phyloP scores from a whole-genome alignment of 768 basidiomycete genomes.

The Phylloporus arenicola region DNA sequence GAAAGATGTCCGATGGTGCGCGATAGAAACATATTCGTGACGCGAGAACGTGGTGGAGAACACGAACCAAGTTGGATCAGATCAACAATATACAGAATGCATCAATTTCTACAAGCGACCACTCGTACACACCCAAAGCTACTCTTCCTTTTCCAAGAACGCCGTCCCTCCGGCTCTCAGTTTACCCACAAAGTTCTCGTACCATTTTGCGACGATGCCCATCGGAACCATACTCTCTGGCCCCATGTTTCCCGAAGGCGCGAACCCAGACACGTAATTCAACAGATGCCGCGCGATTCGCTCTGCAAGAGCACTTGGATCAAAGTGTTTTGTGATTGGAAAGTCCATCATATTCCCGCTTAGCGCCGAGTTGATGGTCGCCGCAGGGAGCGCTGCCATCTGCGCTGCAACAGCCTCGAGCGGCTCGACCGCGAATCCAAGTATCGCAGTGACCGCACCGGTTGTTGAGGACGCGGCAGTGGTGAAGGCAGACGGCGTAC shows the following conservation, averaged over 20 bases:
- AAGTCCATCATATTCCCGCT: constrained; percentile 9
- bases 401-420: constrained; percentile 56
- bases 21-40: constrained; percentile 9
- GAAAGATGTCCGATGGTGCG: constrained; percentile 2
- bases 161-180: constrained; percentile 51
- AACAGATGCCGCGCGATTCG: constrained; percentile 59
- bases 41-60: neutral
- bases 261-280: constrained; percentile 70
- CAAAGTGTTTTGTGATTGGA: constrained; percentile 6
- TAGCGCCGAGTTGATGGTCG: constrained; percentile 24
- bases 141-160: constrained; percentile 49
- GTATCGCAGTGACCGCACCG: constrained; percentile 59
- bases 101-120: neutral
- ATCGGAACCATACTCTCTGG: constrained; percentile 57
- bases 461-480: constrained; percentile 26
- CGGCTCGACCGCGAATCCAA: constrained; percentile 80
- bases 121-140: neutral
- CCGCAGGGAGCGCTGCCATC: constrained; percentile 40
- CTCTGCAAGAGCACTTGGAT: constrained; percentile 17
- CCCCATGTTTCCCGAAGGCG: constrained; percentile 37
- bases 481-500: constrained; percentile 30
- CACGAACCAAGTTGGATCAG: neutral
- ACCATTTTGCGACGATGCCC: constrained; percentile 62
- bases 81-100: too few relatives aligned
- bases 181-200: constrained; percentile 60